Percentiles rank a stretch among this genome's conserved stretches.
Conservation (phyloP, 2,329 filamentous ascomycete genomes). For the Verticillium tricorpus region DNA sequence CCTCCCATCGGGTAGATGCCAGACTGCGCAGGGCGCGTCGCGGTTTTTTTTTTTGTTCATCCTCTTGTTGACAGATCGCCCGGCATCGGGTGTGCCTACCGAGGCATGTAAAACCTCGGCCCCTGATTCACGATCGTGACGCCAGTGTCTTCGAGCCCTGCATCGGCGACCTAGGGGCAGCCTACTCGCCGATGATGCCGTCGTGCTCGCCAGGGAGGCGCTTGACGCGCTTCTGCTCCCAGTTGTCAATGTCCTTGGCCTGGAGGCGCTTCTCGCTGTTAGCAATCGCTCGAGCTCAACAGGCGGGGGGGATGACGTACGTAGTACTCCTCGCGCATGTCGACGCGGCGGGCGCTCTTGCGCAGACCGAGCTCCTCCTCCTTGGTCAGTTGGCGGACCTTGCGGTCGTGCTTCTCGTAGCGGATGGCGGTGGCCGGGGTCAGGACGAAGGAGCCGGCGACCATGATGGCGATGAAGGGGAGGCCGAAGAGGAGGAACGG, state of each 20-base stretch:
- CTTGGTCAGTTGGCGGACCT: slow-evolving; percentile 76
- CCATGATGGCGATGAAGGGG: slow-evolving; percentile 84
- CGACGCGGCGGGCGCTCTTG: slow-evolving; percentile 64
- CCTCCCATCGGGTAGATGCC: not conserved
- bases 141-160: slow-evolving; percentile 3
- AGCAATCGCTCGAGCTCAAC: slow-evolving; percentile 2
- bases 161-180: not conserved
- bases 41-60: not conserved
- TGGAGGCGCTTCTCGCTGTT: slow-evolving; percentile 58
- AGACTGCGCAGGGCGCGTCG: not conserved
- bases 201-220: slow-evolving; percentile 86
- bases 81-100: not conserved
- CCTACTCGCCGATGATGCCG: slow-evolving; percentile 56
- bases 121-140: not conserved
- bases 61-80: not conserved
- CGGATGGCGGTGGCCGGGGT: slow-evolving; percentile 90
- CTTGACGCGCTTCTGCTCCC: slow-evolving; percentile 95
- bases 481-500: slow-evolving; percentile 93
- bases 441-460: slow-evolving; percentile 88
- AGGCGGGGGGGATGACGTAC: slow-evolving; percentile 45
- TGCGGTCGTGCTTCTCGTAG: slow-evolving; percentile 90
- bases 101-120: not conserved
- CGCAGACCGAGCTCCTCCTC: slow-evolving; percentile 85
- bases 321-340: slow-evolving; percentile 83
- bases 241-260: slow-evolving; percentile 88